Conservation (phyloP, 2,329 filamentous ascomycete genomes). For the Penicillium verrucosum region DNA sequence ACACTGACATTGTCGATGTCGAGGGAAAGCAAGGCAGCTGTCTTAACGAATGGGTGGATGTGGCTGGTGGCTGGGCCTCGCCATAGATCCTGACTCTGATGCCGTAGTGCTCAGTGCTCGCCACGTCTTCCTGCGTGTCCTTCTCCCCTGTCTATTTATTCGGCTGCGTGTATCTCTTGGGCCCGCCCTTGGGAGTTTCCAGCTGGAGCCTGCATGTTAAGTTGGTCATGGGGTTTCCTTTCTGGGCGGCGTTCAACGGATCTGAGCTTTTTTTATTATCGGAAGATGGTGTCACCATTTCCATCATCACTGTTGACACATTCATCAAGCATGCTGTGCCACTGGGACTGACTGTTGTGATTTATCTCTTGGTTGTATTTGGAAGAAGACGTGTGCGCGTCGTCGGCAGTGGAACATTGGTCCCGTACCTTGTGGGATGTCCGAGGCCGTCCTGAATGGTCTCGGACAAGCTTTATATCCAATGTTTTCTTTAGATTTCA, state of each 20-base stretch:
- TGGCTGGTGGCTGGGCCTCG: conserved; percentile 86
- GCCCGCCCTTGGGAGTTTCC: conserved; percentile 31
- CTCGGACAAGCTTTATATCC: background rate
- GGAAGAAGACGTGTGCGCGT: conserved; percentile 10
- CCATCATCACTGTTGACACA: conserved; percentile 35
- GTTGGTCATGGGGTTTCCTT: conserved; percentile 31
- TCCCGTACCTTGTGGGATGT: background rate
- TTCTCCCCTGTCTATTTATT: conserved; percentile 32
- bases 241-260: conserved; percentile 40
- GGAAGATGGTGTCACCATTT: conserved; percentile 36
- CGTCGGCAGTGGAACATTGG: background rate
- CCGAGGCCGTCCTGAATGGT: background rate
- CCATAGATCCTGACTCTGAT: conserved; percentile 40
- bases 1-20: conserved; percentile 95
- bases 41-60: conserved; percentile 92
- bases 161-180: conserved; percentile 34
- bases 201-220: conserved; percentile 34
- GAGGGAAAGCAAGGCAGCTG: conserved; percentile 97
- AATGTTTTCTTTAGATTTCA: background rate
- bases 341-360: conserved; percentile 28
- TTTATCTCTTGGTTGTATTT: conserved; percentile 10
- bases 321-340: conserved; percentile 39
- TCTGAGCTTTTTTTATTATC: conserved; percentile 32
- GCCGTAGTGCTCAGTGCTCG: conserved; percentile 15
- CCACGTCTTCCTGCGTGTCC: conserved; percentile 31